Base-by-base conservation (phyloP, 768 basidiomycete genomes). In the Lentinula edodes region DNA sequence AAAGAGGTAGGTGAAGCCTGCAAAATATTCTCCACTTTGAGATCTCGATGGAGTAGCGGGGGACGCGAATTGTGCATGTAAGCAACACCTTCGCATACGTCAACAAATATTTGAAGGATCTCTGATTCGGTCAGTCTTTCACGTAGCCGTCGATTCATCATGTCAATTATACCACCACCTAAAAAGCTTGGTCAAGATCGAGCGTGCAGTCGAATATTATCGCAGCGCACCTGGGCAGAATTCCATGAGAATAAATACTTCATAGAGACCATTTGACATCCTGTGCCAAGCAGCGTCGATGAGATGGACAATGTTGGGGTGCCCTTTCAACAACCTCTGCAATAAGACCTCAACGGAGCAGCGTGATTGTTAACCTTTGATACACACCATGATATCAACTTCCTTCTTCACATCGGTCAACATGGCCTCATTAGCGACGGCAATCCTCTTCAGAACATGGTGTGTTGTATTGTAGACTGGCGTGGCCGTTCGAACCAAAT, bases 191-290 rank as follows among this genome's bases (percentile, higher is more conserved):
- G 51, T 51, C 10, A 48, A 56, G 39, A 38, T 57, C 39, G 18
- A 48, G 23, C 18, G 16, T 7, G 9, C 56, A 38, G 34, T 53
- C 16, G 20, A 12, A 9, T 15, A 10, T 56, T 60, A 28, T 46
- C 53, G 53, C 34, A 48, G 75, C 82, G 65, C 69, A 88, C 95
- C 95, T 64, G 93, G 82, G 72, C 94, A 96, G 73, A 89, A 97
- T 71, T 99, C 97, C 97, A 99, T 99, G 63, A 99, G 82, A 72
- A 99, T 98, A 72, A 97, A 97, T 16, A 98, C 95, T 74, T 98
- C 97, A 69, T 90, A 94, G 52, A 85, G 82, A 35, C 92, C 93
- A 67, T 87, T 89, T 5, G 92, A 79, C 72, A 92, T 82, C 66
- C 87, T 85, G 63, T 92, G 87, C 85, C 93, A 95, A 58, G 93